Evolutionary conservation across 1,284 basidiomycete species (phyloP).

Genomic region (Ustilago vetiveriae): DNA sequence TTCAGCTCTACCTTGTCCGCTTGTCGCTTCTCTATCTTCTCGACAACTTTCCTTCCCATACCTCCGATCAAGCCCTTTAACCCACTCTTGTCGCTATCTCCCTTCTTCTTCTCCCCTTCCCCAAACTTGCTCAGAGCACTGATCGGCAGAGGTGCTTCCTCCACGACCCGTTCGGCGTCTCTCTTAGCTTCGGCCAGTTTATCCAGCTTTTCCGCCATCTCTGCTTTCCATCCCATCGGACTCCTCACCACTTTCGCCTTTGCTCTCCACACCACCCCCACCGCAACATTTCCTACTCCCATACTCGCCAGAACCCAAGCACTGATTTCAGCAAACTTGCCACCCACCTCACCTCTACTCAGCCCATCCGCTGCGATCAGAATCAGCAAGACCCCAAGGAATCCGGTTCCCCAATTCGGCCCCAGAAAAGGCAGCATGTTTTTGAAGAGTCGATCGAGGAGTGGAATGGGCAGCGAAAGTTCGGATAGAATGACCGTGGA

Average conservation of each 20-base stretch:
- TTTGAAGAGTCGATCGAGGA: slow-evolving; percentile 38
- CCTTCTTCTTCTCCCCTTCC: background rate
- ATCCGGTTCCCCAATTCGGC: slow-evolving; percentile 44
- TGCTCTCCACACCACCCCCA: slow-evolving; percentile 31
- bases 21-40: slow-evolving; percentile 1
- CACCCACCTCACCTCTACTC: slow-evolving; percentile 6
- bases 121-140: no score
- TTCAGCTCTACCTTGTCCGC: slow-evolving; percentile 2
- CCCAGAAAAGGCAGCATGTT: slow-evolving; percentile 49
- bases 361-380: slow-evolving; percentile 33
- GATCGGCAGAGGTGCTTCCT: slow-evolving; percentile 6
- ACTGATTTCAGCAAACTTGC: slow-evolving; percentile 20
- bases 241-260: slow-evolving; percentile 33
- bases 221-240: slow-evolving; percentile 27
- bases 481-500: slow-evolving; percentile 43
- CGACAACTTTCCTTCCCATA: background rate
- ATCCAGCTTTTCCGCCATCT: slow-evolving; percentile 35
- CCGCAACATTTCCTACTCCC: slow-evolving; percentile 24
- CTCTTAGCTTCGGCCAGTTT: slow-evolving; percentile 32
- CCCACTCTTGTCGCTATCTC: background rate
- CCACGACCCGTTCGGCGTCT: slow-evolving; percentile 26
- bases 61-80: slow-evolving; percentile 1
- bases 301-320: slow-evolving; percentile 29
- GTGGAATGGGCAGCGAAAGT: slow-evolving; percentile 33
- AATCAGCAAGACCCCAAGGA: slow-evolving; percentile 45